These are phyloP conservation scores for Quercus wislizeni DNA, from an alignment of 306 rosid species.

Conservation along the genomic window DNA sequence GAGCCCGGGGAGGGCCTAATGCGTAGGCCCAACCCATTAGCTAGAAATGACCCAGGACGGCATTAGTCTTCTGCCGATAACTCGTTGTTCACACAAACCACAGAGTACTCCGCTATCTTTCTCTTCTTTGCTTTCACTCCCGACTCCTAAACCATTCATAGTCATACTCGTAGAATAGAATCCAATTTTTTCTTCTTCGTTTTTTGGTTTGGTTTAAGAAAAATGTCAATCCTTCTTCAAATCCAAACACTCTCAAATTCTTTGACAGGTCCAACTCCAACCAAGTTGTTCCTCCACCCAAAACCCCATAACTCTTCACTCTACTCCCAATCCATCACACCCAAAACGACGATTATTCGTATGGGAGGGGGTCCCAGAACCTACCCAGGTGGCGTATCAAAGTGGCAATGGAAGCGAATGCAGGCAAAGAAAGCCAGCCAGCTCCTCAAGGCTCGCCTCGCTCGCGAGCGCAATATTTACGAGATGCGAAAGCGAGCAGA, in stretches of 20 bases:
- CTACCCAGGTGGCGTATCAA: slow-evolving; percentile 82
- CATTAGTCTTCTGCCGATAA: no score
- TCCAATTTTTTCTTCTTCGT: no score
- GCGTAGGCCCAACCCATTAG: no score
- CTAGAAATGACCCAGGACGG: no score
- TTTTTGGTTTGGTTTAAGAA: no score
- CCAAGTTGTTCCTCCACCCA: slow-evolving; percentile 29
- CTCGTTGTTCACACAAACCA: no score
- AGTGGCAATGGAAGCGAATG: slow-evolving; percentile 98
- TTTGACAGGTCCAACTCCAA: slow-evolving; percentile 22
- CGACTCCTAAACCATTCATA: no score
- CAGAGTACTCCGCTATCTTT: no score
- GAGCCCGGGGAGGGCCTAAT: no score
- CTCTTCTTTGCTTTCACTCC: no score
- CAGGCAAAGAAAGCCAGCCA: slow-evolving; percentile 74
- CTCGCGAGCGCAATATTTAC: slow-evolving; percentile 81
- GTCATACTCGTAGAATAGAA: no score
- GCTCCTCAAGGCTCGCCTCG: slow-evolving; percentile 68
- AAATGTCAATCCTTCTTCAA: slow-evolving; percentile 7
- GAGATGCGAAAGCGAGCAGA: slow-evolving; percentile 96
- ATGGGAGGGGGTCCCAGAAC: slow-evolving; percentile 98
- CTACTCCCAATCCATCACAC: neutral
- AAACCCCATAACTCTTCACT: slow-evolving; percentile 20
- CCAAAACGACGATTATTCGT: slow-evolving; percentile 45
- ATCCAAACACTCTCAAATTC: slow-evolving; percentile 29